These are phyloP conservation scores for Cercospora beticola DNA, from an alignment of 2,329 filamentous ascomycete genomes.

Conservation along the genomic window DNA sequence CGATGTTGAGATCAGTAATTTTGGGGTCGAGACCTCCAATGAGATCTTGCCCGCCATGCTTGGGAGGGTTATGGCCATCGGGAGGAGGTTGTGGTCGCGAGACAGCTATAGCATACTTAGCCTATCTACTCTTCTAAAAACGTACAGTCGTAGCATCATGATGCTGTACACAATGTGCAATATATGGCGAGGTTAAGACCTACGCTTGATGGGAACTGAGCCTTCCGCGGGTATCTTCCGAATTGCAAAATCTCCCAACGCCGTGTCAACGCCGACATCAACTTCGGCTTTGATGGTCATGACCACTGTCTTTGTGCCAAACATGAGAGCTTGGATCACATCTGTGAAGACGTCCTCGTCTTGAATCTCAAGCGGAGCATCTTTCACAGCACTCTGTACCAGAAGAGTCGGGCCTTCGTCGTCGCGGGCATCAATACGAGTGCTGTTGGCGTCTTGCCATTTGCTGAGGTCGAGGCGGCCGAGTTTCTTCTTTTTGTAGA, in stretches of 20 bases:
- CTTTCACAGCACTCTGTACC: slow-evolving; percentile 72
- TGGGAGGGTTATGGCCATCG: slow-evolving; percentile 14
- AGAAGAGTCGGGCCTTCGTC: slow-evolving; percentile 63
- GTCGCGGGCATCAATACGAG: slow-evolving; percentile 57
- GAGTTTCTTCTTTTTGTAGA: slow-evolving; percentile 73
- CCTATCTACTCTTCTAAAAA: slow-evolving; percentile 27
- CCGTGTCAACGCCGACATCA: slow-evolving; percentile 78
- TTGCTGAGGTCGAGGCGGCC: slow-evolving; percentile 75
- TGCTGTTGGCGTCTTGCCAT: slow-evolving; percentile 85
- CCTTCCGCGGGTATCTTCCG: slow-evolving; percentile 82
- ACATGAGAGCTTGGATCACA: slow-evolving; percentile 76
- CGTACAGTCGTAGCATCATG: slow-evolving; percentile 12
- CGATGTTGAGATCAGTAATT: slow-evolving; percentile 68
- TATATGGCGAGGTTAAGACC: slow-evolving; percentile 49
- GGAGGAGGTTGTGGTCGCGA: slow-evolving; percentile 22
- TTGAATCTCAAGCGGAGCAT: slow-evolving; percentile 80
- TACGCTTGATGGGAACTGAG: slow-evolving; percentile 88
- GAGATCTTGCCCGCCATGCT: slow-evolving; percentile 15
- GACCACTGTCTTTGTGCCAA: slow-evolving; percentile 67
- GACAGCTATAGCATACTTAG: slow-evolving; percentile 28
- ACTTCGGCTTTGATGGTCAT: slow-evolving; percentile 77
- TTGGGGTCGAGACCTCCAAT: slow-evolving; percentile 54
- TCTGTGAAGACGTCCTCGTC: slow-evolving; percentile 76
- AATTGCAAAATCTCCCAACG: slow-evolving; percentile 75
- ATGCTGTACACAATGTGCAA: slow-evolving; percentile 17